phyloP scores from a whole-genome alignment of 805 yeast species.

The Yamadazyma kitorensis region DNA sequence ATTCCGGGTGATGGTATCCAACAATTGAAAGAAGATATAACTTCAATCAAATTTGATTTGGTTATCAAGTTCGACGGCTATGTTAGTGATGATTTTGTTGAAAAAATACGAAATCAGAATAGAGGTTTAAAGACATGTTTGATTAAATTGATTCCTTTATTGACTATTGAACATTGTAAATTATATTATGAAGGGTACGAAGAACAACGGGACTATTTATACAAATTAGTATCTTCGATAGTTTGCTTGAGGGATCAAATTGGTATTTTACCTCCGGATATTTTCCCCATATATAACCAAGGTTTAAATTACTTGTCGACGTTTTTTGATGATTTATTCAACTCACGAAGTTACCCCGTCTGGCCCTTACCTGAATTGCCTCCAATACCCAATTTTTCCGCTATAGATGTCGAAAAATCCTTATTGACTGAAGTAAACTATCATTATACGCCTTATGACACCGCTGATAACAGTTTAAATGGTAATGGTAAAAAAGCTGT shows the following conservation, averaged over 20 bases:
- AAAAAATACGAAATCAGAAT: conserved; percentile 27
- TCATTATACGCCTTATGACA: conserved; percentile 51
- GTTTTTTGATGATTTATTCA: conserved; percentile 51
- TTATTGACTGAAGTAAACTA: conserved; percentile 71
- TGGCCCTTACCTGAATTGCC: conserved; percentile 85
- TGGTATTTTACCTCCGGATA: conserved; percentile 77
- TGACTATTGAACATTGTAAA: conserved; percentile 80
- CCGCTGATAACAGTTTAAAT: conserved; percentile 25
- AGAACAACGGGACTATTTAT: conserved; percentile 43
- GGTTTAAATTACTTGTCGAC: conserved; percentile 58
- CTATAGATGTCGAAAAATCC: conserved; percentile 78
- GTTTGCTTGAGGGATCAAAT: conserved; percentile 80
- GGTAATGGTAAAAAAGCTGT: conserved; percentile 14
- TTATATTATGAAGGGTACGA: conserved; percentile 35
- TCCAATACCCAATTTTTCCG: conserved; percentile 55
- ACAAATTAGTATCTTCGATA: conserved; percentile 72
- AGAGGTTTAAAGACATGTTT: conserved; percentile 45
- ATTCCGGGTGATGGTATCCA: conserved; percentile 27
- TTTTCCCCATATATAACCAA: conserved; percentile 70
- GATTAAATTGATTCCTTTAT: conserved; percentile 68
- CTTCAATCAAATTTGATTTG: conserved; percentile 47
- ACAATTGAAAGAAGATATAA: conserved; percentile 9
- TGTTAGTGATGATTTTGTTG: conserved; percentile 35
- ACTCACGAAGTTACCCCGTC: conserved; percentile 27
- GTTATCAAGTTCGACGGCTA: conserved; percentile 64